Base-by-base conservation (phyloP, 108 stramenopile species). In the Discostella pseudostelligera region DNA sequence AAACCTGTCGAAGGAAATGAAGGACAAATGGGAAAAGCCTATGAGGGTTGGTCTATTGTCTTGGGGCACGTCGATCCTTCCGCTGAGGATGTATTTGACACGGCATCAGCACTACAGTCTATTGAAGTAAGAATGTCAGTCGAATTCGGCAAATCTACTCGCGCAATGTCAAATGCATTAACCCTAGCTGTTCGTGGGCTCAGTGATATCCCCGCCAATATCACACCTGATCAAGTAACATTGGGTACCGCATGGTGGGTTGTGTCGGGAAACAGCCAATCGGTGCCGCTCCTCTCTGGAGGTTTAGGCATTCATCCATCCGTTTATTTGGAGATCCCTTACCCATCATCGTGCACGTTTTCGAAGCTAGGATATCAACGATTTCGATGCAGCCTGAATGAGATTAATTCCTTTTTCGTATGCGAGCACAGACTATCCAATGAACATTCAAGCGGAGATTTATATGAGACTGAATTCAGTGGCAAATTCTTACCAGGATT, bases 171-270 rank as follows among this genome's bases (percentile, higher is more conserved):
- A 70, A 36, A 53, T 49, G 0, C 19, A 14, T 58, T 62, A 20
- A 25, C 57, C 4, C 35, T 19, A 3, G 51, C 65, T 17, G 13
- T 66, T 42, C 42, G 16, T 21, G 17, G 14, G 29, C 48, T 64
- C 14, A n/a, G 20, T 9, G 56, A 39, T 63, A 35, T 13, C 35
- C 59, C 17, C 19, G 36, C 24, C 55, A 76, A 10, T 67, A 56
- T 77, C 39, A 70, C 44, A 25, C 57, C 69, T 26, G 76, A 90
- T 26, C 82, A 86, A 59, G 29, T 67, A 24, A 65, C 72, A 8
- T 59, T 87, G 60, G 84, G 76, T 17, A 45, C 67, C 25, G 79
- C 83, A 1, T 92, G 85, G 84, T 82, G 81, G 81, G 17, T 11
- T 59, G 44, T 85, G 14, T 81, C 87, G 12, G 81, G 65, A 37